phyloP scores from a whole-genome alignment of 164 flowering plant genomes.

The Vitis rotundifolia region DNA sequence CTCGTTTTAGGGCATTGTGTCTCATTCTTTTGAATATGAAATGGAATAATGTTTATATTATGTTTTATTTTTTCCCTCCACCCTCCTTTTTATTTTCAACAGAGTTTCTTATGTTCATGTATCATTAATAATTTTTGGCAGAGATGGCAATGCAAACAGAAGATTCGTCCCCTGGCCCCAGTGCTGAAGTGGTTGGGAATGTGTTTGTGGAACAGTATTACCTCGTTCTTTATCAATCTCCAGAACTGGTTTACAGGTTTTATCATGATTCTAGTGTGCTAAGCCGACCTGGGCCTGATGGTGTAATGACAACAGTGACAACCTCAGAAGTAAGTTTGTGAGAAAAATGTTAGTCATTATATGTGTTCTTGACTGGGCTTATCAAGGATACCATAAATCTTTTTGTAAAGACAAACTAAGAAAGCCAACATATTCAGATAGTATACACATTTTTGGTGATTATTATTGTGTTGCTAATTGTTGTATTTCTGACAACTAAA shows the following conservation, averaged over 20 bases:
- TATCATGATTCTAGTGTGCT: slow-evolving; percentile 33
- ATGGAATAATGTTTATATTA: too few species aligned
- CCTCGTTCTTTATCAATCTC: slow-evolving; percentile 7
- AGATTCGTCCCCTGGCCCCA: slow-evolving; percentile 4
- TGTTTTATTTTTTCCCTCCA: too few species aligned
- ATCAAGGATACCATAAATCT: too few species aligned
- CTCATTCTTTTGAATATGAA: too few species aligned
- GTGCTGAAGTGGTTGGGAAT: slow-evolving; percentile 13
- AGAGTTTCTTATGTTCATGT: too few species aligned
- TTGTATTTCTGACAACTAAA: too few species aligned
- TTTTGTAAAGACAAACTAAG: too few species aligned
- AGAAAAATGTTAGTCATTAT: neutral
- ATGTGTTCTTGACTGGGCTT: neutral
- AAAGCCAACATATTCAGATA: too few species aligned
- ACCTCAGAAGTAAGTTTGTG: slow-evolving; percentile 27
- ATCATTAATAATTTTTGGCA: slow-evolving; percentile 7
- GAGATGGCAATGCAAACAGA: slow-evolving; percentile 21
- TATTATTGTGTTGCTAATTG: too few species aligned
- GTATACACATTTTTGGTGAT: too few species aligned
- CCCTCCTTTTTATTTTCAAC: too few species aligned
- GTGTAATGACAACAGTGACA: slow-evolving; percentile 18
- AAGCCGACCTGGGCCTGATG: slow-evolving; percentile 31
- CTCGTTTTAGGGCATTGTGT: too few species aligned
- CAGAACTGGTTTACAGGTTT: slow-evolving; percentile 28
- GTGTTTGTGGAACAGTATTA: slow-evolving; percentile 35